Percentiles rank a stretch among this genome's conserved stretches.
phyloP scores from a whole-genome alignment of 805 yeast species.

The Barnettozyma pratensis region DNA sequence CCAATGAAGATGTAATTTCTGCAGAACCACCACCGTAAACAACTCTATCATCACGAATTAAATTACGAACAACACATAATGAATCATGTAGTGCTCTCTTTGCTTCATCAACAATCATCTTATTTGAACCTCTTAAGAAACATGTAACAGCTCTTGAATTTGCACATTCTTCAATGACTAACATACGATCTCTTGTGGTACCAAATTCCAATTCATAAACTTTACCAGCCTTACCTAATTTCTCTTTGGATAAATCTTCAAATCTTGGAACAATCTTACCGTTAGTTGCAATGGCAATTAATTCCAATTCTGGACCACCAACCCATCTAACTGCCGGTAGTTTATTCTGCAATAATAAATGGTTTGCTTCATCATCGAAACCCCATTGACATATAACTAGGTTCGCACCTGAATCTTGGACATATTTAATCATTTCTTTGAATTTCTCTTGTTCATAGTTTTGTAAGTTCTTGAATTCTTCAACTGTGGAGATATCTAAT shows the following conservation, averaged over 20 bases:
- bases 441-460: constrained; percentile 89
- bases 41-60: constrained; percentile 84
- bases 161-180: constrained; percentile 86
- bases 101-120: constrained; percentile 97
- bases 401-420: constrained; percentile 89
- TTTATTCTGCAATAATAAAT: constrained; percentile 77
- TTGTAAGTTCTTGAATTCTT: constrained; percentile 88
- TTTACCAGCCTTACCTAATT: constrained; percentile 83
- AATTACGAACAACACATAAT: constrained; percentile 93
- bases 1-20: constrained; percentile 88
- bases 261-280: constrained; percentile 97
- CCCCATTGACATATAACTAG: constrained; percentile 99
- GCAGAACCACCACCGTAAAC: constrained; percentile 99
- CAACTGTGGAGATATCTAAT: constrained; percentile 87
- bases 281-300: constrained; percentile 94
- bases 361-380: constrained; percentile 97
- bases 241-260: constrained; percentile 78
- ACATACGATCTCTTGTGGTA: constrained; percentile 93
- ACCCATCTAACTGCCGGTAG: constrained; percentile 99
- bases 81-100: constrained; percentile 95
- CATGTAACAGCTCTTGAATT: constrained; percentile 88
- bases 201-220: constrained; percentile 91
- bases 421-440: constrained; percentile 80
- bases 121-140: constrained; percentile 91
- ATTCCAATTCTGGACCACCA: constrained; percentile 94